Percentiles rank a stretch among this genome's conserved stretches.
Evolutionary conservation across 805 yeast species (phyloP).

Genomic region (Komagataella ulmi): DNA sequence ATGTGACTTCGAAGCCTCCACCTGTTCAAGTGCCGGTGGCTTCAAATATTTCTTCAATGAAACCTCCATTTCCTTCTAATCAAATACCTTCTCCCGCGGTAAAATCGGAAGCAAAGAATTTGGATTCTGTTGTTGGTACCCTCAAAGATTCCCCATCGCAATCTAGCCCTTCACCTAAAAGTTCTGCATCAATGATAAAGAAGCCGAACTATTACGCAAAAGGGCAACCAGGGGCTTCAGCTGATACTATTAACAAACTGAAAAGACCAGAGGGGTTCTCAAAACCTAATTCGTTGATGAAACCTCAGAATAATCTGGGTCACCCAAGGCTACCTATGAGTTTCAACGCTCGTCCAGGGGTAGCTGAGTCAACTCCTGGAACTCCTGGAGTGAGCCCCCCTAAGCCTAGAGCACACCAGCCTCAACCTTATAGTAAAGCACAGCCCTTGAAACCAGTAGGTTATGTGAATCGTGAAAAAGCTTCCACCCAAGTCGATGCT

Average conservation of each 20-base stretch:
- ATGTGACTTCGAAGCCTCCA: not conserved
- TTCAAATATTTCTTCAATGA: not conserved
- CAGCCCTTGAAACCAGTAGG: not conserved
- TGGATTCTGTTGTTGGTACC: not conserved
- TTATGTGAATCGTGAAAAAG: not conserved
- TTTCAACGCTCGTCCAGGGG: not conserved
- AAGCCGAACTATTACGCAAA: not conserved
- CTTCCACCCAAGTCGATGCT: not conserved
- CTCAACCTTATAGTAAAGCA: not conserved
- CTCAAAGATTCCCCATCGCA: not conserved
- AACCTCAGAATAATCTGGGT: not conserved
- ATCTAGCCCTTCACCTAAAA: not conserved
- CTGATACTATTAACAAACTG: not conserved
- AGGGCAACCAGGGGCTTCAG: not conserved
- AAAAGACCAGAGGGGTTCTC: conserved; percentile 1
- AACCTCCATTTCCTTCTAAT: not conserved
- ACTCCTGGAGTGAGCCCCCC: not conserved
- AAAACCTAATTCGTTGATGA: not conserved
- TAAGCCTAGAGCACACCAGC: conserved; percentile 1
- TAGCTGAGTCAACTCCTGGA: not conserved
- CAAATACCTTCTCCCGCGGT: not conserved
- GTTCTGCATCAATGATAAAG: not conserved
- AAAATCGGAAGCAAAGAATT: not conserved
- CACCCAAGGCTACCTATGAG: not conserved
- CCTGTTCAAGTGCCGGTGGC: not conserved